Evolutionary conservation across 306 rosid genomes (phyloP), one percentile per base, ranked within the genome.

Genomic region (Sechiopsis laciniata): DNA sequence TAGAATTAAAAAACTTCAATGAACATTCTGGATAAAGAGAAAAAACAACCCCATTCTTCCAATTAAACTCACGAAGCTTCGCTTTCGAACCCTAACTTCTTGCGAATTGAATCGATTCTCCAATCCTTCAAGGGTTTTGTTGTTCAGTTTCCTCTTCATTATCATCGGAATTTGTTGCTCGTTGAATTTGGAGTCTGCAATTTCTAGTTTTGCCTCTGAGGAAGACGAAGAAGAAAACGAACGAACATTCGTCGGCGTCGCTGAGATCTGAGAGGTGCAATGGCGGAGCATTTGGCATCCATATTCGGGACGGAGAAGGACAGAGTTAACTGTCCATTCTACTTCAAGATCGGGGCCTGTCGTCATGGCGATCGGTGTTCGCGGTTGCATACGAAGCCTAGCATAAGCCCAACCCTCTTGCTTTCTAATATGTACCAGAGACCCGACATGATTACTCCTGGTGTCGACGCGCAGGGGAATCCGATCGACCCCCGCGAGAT

Each of bases 281-380:
- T 89, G 96, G 96, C 91, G 77, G 90, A 89, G 52, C 91, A 89
- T 52, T 76, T 89, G 74, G 96, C 92, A 2, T 89, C 96, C 15
- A 89, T 85, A 8, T 87, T 87, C 20, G 96, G 96, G 14, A 87
- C 89, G 14, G 92, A 89, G 84, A 89, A 87, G 74, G 96, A 87
- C 82, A 60, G 96, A 17, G 96, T 87, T 52, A 89, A 89, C 48
- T 87, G 96, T 50, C 90, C 96, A 8, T 89, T 89, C 82, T 89
- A 87, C 80, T 89, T 87, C 82, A 89, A 89, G 78, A 87, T 89
- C 64, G 96, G 96, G 10, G 96, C 96, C 7, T 89, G 96, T 48
- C 80, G 96, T 17, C 96, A 89, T 6, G 92, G 92, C 0, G 96
- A 89, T 21, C 83, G 92, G 19, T 89, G 92, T 60, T 85, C 92